phyloP scores from a whole-genome alignment of 1,284 basidiomycete species.

The Trametes versicolor region DNA sequence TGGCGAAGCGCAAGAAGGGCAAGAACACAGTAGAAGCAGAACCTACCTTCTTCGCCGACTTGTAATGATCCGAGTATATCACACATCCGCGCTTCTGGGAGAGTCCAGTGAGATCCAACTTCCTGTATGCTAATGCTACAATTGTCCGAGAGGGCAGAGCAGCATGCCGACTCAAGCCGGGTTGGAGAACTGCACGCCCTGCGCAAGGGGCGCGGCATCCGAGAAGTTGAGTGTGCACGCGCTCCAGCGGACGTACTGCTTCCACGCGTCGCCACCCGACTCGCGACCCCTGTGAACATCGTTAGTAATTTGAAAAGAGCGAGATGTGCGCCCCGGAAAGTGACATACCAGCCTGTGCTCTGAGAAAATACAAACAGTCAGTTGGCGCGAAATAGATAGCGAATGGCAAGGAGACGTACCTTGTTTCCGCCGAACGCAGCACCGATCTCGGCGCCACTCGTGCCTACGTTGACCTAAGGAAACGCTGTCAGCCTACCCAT shows the following conservation, averaged over 20 bases:
- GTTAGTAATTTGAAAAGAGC: slow-evolving; percentile 13
- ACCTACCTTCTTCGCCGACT: slow-evolving; percentile 74
- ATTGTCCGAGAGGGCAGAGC: not conserved
- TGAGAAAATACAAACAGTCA: slow-evolving; percentile 40
- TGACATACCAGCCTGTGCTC: slow-evolving; percentile 84
- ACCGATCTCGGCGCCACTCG: slow-evolving; percentile 94
- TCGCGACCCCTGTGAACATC: slow-evolving; percentile 85
- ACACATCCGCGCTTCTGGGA: not conserved
- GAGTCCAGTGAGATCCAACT: not conserved
- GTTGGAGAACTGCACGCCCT: slow-evolving; percentile 85
- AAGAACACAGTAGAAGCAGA: slow-evolving; percentile 63
- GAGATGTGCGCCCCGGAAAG: not conserved
- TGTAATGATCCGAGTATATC: slow-evolving; percentile 49
- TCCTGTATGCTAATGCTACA: slow-evolving; percentile 16
- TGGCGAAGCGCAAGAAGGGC: slow-evolving; percentile 64
- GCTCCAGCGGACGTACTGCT: slow-evolving; percentile 91
- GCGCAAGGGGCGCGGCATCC: slow-evolving; percentile 87
- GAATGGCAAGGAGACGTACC: slow-evolving; percentile 49
- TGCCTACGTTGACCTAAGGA: slow-evolving; percentile 87
- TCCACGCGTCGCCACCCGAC: slow-evolving; percentile 97
- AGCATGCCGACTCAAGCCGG: slow-evolving; percentile 17
- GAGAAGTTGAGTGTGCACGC: slow-evolving; percentile 95
- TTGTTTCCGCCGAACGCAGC: slow-evolving; percentile 95
- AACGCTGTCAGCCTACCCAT: slow-evolving; percentile 14
- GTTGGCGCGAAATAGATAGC: too few species aligned